Conservation (phyloP, 805 yeast species). For the Candida takata region DNA sequence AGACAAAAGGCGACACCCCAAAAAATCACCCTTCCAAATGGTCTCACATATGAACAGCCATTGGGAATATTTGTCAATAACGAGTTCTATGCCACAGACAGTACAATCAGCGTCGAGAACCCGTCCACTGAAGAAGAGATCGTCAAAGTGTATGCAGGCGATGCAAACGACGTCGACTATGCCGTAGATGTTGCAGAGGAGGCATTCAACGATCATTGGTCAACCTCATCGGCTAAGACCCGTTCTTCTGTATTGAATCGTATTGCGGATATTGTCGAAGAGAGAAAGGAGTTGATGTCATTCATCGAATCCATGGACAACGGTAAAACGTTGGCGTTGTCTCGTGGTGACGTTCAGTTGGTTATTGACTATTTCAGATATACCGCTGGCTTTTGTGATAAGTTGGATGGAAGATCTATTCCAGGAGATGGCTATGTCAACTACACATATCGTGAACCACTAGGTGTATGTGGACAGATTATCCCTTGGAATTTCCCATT, state of each 20-base stretch:
- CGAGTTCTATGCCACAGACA: constrained; percentile 57
- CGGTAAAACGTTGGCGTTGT: constrained; percentile 64
- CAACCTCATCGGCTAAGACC: constrained; percentile 46
- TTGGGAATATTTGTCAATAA: constrained; percentile 86
- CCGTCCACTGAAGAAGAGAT: constrained; percentile 62
- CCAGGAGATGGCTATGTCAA: constrained; percentile 58
- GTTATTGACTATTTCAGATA: constrained; percentile 60
- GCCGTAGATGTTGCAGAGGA: constrained; percentile 64
- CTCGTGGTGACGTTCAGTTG: constrained; percentile 63
- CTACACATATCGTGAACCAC: constrained; percentile 65
- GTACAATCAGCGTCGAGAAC: constrained; percentile 46
- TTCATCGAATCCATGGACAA: constrained; percentile 68
- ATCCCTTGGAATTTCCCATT: constrained; percentile 85
- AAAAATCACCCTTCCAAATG: constrained; percentile 55
- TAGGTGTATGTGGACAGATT: constrained; percentile 79
- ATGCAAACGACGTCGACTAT: constrained; percentile 55
- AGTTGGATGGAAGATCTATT: constrained; percentile 56
- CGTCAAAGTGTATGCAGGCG: constrained; percentile 50
- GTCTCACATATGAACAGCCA: constrained; percentile 65
- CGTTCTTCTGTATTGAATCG: constrained; percentile 48
- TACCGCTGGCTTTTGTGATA: constrained; percentile 70
- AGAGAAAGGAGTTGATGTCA: constrained; percentile 54
- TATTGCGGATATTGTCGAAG: constrained; percentile 65
- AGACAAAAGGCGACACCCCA: constrained; percentile 27
- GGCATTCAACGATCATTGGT: constrained; percentile 57